Conservation (phyloP, 768 basidiomycete species). For the Suillus paluster region DNA sequence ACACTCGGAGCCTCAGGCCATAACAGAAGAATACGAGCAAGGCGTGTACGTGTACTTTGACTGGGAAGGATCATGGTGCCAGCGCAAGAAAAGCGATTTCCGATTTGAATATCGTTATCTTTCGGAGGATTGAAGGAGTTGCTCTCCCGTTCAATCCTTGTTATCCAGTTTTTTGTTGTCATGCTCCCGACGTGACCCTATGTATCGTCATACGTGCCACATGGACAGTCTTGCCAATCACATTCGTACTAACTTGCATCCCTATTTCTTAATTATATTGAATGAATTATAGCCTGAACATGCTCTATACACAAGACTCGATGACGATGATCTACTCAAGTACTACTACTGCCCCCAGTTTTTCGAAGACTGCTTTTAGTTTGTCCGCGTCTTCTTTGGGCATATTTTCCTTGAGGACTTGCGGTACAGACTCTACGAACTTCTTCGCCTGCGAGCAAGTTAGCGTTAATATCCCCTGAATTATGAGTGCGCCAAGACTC, state of each 20-base stretch:
- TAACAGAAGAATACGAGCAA: constrained; percentile 99
- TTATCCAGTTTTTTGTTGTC: constrained; percentile 13
- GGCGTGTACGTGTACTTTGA: constrained; percentile 99
- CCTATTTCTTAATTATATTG: constrained; percentile 21
- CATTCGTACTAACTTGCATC: constrained; percentile 16
- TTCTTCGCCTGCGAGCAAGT: constrained; percentile 83
- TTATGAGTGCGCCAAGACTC: constrained; percentile 36
- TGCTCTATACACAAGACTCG: constrained; percentile 19
- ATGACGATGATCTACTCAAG: constrained; percentile 62
- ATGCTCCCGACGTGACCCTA: constrained; percentile 19
- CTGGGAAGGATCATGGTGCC: constrained; percentile 99
- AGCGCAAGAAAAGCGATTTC: constrained; percentile 97
- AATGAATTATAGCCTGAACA: constrained; percentile 18
- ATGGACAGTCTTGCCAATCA: constrained; percentile 19
- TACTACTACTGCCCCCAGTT: constrained; percentile 83
- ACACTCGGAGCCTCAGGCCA: constrained; percentile 96
- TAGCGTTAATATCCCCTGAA: constrained; percentile 5
- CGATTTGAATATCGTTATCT: constrained; percentile 95
- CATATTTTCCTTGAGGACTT: constrained; percentile 91
- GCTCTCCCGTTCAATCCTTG: constrained; percentile 1
- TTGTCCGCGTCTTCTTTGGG: constrained; percentile 99
- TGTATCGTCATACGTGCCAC: constrained; percentile 32
- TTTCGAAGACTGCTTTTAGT: constrained; percentile 88
- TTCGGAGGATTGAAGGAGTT: constrained; percentile 72
- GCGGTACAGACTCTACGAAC: constrained; percentile 94